Evolutionary conservation across 345 rosid genomes (phyloP).

Genomic region (Corymbia maculata): DNA sequence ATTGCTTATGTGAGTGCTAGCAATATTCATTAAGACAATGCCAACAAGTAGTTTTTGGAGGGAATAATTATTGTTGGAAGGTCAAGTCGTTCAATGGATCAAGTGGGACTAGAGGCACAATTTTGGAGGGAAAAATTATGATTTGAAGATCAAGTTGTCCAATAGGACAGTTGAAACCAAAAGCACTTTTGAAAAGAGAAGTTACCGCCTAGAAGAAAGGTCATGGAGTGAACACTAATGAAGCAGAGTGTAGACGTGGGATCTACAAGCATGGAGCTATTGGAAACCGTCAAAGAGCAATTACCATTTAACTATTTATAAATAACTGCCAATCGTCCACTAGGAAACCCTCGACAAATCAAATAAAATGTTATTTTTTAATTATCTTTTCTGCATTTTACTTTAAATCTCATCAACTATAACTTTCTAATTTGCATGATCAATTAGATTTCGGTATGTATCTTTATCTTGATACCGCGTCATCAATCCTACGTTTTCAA

Average conservation of each 20-base stretch:
- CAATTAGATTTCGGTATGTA: not conserved
- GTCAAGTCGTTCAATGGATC: not conserved
- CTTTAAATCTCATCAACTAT: not conserved
- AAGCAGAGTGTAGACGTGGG: not conserved
- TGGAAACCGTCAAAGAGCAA: not conserved
- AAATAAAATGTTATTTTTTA: too few relatives aligned
- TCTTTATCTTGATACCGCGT: too few relatives aligned
- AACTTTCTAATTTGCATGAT: fast-evolving
- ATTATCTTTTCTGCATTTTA: too few relatives aligned
- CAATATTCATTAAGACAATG: not conserved
- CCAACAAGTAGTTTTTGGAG: not conserved
- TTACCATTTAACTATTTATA: not conserved
- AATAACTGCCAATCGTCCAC: not conserved
- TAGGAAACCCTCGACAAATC: not conserved
- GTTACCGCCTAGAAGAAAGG: not conserved
- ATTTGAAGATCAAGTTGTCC: not conserved
- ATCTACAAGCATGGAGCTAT: not conserved
- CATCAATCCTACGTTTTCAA: not conserved
- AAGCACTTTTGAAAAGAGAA: not conserved
- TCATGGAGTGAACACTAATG: not conserved
- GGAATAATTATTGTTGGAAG: not conserved
- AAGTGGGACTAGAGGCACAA: not conserved
- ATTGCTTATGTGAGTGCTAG: not conserved
- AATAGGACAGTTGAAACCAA: not conserved
- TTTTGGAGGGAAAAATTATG: not conserved